Percentiles rank a stretch among this genome's conserved stretches.
Conservation (phyloP, 192 early-diverging fungal species). For the Phycomyces blakesleeanus region DNA sequence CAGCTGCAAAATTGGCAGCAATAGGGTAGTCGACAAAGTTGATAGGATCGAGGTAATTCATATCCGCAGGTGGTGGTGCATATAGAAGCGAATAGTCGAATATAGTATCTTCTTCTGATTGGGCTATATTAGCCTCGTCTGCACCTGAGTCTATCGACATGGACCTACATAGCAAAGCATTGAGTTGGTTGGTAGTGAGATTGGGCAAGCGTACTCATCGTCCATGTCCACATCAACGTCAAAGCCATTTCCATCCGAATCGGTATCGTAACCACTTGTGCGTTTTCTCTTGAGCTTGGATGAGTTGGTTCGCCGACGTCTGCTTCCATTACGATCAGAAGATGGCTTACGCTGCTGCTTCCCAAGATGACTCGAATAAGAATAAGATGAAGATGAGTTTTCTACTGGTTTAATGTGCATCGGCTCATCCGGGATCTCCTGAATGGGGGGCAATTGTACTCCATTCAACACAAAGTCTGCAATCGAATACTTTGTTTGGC, state of each 20-base stretch:
- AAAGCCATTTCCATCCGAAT: slow-evolving; percentile 12
- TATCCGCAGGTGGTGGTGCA: slow-evolving; percentile 23
- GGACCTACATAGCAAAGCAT: background rate
- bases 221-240: slow-evolving; percentile 28
- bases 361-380: slow-evolving; percentile 4
- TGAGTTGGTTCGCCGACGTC: background rate
- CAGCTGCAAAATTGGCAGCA: slow-evolving; percentile 48
- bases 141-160: background rate
- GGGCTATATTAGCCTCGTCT: background rate
- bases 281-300: slow-evolving; percentile 13
- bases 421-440: slow-evolving; percentile 32
- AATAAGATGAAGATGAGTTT: slow-evolving; percentile 19
- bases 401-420: slow-evolving; percentile 26
- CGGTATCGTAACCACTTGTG: background rate
- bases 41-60: slow-evolving; percentile 29
- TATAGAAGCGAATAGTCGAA: slow-evolving; percentile 29
- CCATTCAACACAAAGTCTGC: slow-evolving; percentile 35
- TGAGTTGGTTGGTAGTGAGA: background rate
- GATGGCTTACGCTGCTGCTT: slow-evolving; percentile 10
- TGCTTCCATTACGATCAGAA: background rate
- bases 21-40: slow-evolving; percentile 37
- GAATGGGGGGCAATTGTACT: slow-evolving; percentile 11
- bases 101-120: slow-evolving; percentile 34
- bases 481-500: slow-evolving; percentile 38
- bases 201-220: slow-evolving; percentile 17